Evolutionary conservation across 371 early-diverging fungal genomes (phyloP), one percentile per base, ranked within the genome.

Genomic region (Rhizopus microsporus): DNA sequence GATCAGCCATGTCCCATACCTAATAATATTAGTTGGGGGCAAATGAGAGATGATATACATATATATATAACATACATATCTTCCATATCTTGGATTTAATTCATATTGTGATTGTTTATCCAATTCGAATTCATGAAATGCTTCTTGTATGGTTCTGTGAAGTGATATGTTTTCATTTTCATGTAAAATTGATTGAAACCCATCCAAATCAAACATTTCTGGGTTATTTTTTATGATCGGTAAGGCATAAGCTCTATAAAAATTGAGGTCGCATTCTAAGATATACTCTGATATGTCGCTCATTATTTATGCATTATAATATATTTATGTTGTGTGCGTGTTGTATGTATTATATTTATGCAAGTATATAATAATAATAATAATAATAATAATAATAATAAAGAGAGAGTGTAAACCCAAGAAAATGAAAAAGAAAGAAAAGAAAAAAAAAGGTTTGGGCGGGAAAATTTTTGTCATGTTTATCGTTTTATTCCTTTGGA

Each of bases 1-100:
- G 76, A 63, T 76, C 76, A 32, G 58, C 71, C 16, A 72, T 52
- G 55, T 76, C 76, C 76, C 76, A 76, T 10, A 76, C 76, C 76
- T 76, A 58, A 43, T 30, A 56, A 34, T 45, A 49, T 46, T 44
- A 61, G 44, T 39, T 10, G 7, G 7, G 3, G 23, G 8, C n/a
- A n/a, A n/a, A n/a, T n/a, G n/a, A n/a, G n/a, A n/a, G n/a, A n/a
- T n/a, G n/a, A n/a, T 33, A 51, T 38, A 46, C 3, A 17, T 53
- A 4, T 30, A 32, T 6, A 35, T 3, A 13, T 34, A 12, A 43
- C 58, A 72, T 68, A 66, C 76, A 70, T 76, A 76, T 43, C 76
- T 59, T 42, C 76, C 76, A 65, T 60, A 76, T 57, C 54, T 65
- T 49, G 76, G 76, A 29, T 72, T 61, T 60, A 76, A 39, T 62